phyloP scores from a whole-genome alignment of 2,329 filamentous ascomycete species.

The Fusarium sulawesiense region DNA sequence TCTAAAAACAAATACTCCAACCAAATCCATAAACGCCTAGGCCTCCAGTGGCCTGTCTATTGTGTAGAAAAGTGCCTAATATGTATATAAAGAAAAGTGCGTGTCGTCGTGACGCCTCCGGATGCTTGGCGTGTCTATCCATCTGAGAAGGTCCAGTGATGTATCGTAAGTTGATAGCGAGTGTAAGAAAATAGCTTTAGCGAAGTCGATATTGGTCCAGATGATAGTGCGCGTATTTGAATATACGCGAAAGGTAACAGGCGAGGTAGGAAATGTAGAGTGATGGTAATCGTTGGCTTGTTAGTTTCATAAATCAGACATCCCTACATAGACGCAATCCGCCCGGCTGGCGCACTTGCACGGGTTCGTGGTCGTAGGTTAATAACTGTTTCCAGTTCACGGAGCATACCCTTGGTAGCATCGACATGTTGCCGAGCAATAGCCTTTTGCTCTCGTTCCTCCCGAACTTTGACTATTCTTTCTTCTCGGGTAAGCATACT shows the following conservation, averaged over 20 bases:
- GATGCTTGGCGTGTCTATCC: conserved; percentile 30
- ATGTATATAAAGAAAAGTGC: conserved; percentile 30
- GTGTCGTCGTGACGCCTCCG: conserved; percentile 38
- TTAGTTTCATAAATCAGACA: conserved; percentile 11
- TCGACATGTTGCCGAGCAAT: conserved; percentile 79
- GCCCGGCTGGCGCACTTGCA: conserved; percentile 52
- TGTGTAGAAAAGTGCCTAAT: conserved; percentile 25
- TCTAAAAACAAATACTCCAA: conserved; percentile 14
- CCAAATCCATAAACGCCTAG: conserved; percentile 21
- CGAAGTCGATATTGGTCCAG: conserved; percentile 5
- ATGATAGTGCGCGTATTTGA: conserved; percentile 7
- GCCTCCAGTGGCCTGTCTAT: conserved; percentile 34
- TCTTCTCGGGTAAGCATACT: conserved; percentile 85
- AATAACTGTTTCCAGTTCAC: conserved; percentile 92
- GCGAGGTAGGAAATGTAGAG: conserved; percentile 6
- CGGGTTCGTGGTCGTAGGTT: conserved; percentile 60
- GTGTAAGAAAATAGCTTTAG: conserved; percentile 15
- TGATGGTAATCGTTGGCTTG: conserved; percentile 18
- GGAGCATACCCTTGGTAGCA: conserved; percentile 88
- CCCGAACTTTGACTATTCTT: conserved; percentile 85
- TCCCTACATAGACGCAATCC: conserved; percentile 59
- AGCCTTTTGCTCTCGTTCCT: conserved; percentile 82
- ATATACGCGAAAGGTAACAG: conserved; percentile 5
- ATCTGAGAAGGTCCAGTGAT: conserved; percentile 21
- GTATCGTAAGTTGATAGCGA: conserved; percentile 29